Conservation (phyloP, 1,139 yeast genomes). For the Taphrina communis region DNA sequence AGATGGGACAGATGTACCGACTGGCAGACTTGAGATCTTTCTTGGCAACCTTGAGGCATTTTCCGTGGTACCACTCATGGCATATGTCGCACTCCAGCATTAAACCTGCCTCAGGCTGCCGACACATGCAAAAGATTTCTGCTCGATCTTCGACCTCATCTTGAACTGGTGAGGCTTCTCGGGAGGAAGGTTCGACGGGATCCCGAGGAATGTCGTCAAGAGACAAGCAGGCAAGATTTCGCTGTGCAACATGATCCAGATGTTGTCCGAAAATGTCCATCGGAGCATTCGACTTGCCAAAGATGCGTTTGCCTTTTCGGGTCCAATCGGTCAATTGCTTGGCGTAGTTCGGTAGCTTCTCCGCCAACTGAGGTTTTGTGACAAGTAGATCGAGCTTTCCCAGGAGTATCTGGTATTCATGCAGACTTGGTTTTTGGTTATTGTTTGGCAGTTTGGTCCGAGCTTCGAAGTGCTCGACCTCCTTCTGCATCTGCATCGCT, state of each 20-base stretch:
- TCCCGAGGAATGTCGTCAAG: constrained; percentile 52
- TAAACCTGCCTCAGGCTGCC: constrained; percentile 67
- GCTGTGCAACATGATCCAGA: constrained; percentile 52
- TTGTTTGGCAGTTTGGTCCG: constrained; percentile 40
- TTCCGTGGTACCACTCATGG: constrained; percentile 74
- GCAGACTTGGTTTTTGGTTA: constrained; percentile 40
- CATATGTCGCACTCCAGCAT: constrained; percentile 84
- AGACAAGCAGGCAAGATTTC: constrained; percentile 55
- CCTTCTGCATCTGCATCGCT: constrained; percentile 49
- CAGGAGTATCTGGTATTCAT: constrained; percentile 45
- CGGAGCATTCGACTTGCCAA: constrained; percentile 54
- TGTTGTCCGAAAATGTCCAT: constrained; percentile 51
- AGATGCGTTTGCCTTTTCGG: constrained; percentile 54
- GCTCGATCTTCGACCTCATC: constrained; percentile 47
- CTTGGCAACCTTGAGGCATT: constrained; percentile 60
- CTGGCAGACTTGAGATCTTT: constrained; percentile 52
- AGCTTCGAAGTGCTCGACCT: constrained; percentile 33
- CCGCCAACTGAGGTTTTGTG: constrained; percentile 38
- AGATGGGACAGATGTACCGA: constrained; percentile 70
- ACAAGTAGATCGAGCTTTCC: constrained; percentile 43
- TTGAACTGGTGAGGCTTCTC: constrained; percentile 46
- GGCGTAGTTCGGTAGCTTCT: constrained; percentile 47
- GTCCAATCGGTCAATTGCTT: constrained; percentile 58
- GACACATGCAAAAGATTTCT: constrained; percentile 69
- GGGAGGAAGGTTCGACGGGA: constrained; percentile 43